phyloP scores from a whole-genome alignment of 2,329 filamentous ascomycete genomes.

The Xylaria sp. region DNA sequence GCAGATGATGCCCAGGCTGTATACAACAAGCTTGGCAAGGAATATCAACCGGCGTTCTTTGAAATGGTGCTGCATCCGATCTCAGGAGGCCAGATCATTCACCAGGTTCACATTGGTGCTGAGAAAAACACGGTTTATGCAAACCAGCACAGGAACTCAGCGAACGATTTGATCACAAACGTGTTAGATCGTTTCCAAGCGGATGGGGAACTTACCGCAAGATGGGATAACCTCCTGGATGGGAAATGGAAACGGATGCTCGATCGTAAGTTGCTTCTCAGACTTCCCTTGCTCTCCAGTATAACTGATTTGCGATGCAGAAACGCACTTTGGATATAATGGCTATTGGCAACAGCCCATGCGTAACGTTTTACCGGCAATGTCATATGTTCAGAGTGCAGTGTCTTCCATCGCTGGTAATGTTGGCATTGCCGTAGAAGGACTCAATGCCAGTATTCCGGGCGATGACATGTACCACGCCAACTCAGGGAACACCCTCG shows the following conservation, averaged over 20 bases:
- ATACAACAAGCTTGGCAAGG: conserved; percentile 47
- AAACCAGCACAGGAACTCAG: conserved; percentile 45
- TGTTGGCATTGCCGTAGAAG: conserved; percentile 59
- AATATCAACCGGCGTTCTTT: conserved; percentile 54
- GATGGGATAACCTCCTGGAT: conserved; percentile 52
- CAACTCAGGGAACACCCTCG: conserved; percentile 49
- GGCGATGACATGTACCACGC: conserved; percentile 60
- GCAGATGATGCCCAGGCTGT: conserved; percentile 50
- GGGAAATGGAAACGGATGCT: conserved; percentile 62
- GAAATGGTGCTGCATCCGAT: conserved; percentile 56
- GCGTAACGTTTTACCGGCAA: conserved; percentile 59
- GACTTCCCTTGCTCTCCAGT: neutral
- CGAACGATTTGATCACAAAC: conserved; percentile 47
- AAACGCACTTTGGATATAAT: conserved; percentile 51
- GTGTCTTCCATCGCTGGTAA: conserved; percentile 57
- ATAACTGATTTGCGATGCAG: conserved; percentile 19
- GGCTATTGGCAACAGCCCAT: conserved; percentile 66
- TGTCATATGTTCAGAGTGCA: conserved; percentile 53
- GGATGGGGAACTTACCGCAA: conserved; percentile 50
- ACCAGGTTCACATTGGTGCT: conserved; percentile 46
- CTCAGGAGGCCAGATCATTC: conserved; percentile 49
- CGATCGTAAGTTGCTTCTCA: conserved; percentile 41
- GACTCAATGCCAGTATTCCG: conserved; percentile 60
- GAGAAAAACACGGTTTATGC: conserved; percentile 48
- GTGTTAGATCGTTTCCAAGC: conserved; percentile 51